Evolutionary conservation across 1,284 basidiomycete species (phyloP), one percentile per base, ranked within the genome.

Genomic region (Rhodotorula sp.): DNA sequence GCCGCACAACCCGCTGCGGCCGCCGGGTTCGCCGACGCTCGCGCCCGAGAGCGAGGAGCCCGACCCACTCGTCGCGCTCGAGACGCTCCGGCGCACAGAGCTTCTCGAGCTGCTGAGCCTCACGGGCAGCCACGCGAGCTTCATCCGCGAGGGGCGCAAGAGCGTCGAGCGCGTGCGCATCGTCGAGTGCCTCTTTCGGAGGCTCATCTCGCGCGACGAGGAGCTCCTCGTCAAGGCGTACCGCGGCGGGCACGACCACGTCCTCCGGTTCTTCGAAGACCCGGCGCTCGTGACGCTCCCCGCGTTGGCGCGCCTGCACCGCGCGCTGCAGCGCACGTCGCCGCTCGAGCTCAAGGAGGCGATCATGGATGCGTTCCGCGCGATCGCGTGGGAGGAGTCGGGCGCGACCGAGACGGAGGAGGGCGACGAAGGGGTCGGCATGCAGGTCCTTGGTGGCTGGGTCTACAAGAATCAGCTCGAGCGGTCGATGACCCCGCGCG

Each of bases 401-500:
- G 73, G 73, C 55, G 73, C 73, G 68, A 71, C 68, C 32, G 75
- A 76, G 58, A 76, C 75, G 22, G 75, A 76, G 44, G 68, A 69
- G 6, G 75, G 75, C 6, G 69, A 70, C 37, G 75, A 76, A 50
- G 75, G 75, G n/a, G 63, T 75, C 48, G 75, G 75, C 27, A 61
- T 76, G 68, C 75, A 76, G 46, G 65, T 76, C 22, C 58, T 76
- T 1, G 75, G 75, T 15, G 75, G 75, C 29, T 76, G 75, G 75
- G 60, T 67, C 1, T 76, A 76, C 69, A 72, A 68, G 66, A 65
- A 68, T 29, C 70, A 70, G 50, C 58, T 75, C 34, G 37, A 15
- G 32, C 22, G 67, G 25, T 59, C 55, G 29, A 72, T 74, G 70
- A 69, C 66, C 6, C 67, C 64, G 32, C 48, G 62, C 36, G 73